Conservation (phyloP, 2,329 filamentous ascomycete species). For the Xylaria sp. region DNA sequence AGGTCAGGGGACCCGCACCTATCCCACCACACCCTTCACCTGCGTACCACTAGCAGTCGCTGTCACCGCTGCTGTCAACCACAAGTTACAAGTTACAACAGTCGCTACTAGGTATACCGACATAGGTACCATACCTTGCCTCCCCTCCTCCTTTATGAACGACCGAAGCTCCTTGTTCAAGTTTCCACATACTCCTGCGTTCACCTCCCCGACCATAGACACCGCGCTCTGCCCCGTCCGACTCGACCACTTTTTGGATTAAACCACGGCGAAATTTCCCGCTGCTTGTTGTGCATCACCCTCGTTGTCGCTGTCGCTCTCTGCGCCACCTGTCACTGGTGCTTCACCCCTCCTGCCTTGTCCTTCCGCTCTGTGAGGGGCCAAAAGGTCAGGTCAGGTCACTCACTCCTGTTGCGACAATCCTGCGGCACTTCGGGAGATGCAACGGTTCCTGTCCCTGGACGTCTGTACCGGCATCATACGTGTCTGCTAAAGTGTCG, state of each 20-base stretch:
- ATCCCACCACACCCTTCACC: conserved; percentile 24
- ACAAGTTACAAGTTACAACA: conserved; percentile 1
- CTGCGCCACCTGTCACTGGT: conserved; percentile 12
- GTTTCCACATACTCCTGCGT: conserved; percentile 15
- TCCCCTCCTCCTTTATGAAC: conserved; percentile 19
- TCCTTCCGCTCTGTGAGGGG: conserved; percentile 41
- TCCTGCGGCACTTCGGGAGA: conserved; percentile 27
- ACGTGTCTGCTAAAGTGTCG: conserved; percentile 1
- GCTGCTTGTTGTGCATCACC: conserved; percentile 2
- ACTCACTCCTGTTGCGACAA: conserved; percentile 25
- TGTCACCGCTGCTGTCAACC: conserved; percentile 3
- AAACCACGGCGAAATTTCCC: neutral
- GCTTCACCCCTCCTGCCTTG: conserved; percentile 30
- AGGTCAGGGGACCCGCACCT: conserved; percentile 27
- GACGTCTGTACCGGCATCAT: conserved; percentile 12
- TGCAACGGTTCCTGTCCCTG: conserved; percentile 29
- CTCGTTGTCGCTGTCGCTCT: conserved; percentile 14
- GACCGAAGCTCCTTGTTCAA: conserved; percentile 25
- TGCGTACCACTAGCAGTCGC: neutral
- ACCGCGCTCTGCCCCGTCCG: conserved; percentile 5
- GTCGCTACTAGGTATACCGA: neutral
- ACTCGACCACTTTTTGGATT: conserved; percentile 22
- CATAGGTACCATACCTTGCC: neutral
- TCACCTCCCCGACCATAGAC: conserved; percentile 24
- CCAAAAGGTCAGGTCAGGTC: conserved; percentile 25